Base-by-base conservation (phyloP, 352 stramenopile species). In the Blastocystis sp. region DNA sequence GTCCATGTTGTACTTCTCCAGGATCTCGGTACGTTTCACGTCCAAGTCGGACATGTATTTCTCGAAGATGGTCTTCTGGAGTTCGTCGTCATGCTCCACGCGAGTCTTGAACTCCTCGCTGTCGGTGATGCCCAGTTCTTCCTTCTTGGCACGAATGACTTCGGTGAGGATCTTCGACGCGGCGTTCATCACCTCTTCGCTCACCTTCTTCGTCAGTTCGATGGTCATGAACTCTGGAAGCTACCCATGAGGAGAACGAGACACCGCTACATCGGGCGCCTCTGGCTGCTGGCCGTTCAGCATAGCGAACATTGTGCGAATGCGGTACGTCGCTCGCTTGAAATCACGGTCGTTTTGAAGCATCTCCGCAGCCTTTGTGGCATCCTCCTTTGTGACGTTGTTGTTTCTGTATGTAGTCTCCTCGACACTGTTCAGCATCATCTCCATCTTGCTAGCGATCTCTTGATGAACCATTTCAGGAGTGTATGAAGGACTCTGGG, bases 371-470 rank as follows among this genome's bases (percentile, higher is more conserved):
- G 73, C 45, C 29, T n/a, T 26, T 39, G 64, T 84, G 13, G 62
- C 73, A 66, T 84, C 73, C 23, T 84, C 73, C 53, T 84, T 84
- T 34, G 50, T 84, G 18, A 84, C 73, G 55, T 84, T 84, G 73
- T 84, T 68, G 11, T 53, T 66, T 55, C 68, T 26, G 73, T 84
- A 84, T 15, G 62, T 68, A n/a, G 41, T 37, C 15, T 84, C 53
- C 53, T 84, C 73, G 18, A 84, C 47, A 37, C 47, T 53, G 43
- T 47, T 68, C 18, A 84, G 50, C 73, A 84, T 84, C 23, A 84
- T 20, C n/a, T 66, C 53, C 34, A 84, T 69, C 50, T 84, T 84
- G 73, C 29, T 84, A 1, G 43, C n/a, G 13, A 84, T 84, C 53
- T 84, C 73, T 47, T 84, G 45, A 45, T 66, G 50, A 13, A 84